These are phyloP conservation scores for Elongisporangium anandrum DNA, from an alignment of 352 stramenopile species.

Conservation along the genomic window DNA sequence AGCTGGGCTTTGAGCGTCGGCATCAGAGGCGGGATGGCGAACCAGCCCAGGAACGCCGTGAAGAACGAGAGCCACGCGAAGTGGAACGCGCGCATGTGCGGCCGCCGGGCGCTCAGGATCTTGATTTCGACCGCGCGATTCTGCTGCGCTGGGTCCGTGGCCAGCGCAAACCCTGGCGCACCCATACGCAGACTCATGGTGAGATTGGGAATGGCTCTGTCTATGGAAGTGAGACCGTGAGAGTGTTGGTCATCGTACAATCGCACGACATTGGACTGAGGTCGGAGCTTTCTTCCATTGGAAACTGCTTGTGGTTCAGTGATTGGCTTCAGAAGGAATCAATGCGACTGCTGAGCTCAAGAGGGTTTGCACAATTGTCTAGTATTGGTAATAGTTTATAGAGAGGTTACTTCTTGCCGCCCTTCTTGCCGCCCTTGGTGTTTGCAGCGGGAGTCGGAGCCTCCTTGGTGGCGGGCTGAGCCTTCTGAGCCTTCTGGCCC, in stretches of 20 bases:
- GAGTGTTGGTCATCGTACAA: not conserved
- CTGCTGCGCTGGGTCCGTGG: slow-evolving; percentile 18
- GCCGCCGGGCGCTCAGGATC: slow-evolving; percentile 60
- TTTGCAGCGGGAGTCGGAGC: not conserved
- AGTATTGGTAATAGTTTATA: not conserved
- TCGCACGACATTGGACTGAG: not conserved
- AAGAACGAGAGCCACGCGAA: slow-evolving; percentile 90
- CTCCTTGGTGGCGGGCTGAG: slow-evolving; percentile 10
- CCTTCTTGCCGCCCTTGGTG: not conserved
- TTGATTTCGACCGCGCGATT: slow-evolving; percentile 59
- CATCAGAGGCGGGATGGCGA: slow-evolving; percentile 88
- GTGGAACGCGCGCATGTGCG: slow-evolving; percentile 93
- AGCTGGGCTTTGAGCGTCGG: slow-evolving; percentile 81
- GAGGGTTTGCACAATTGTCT: not conserved
- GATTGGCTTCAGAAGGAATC: not conserved
- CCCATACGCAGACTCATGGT: not conserved
- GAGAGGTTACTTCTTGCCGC: not conserved
- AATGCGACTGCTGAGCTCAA: not conserved
- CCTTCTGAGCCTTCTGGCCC: slow-evolving; percentile 1
- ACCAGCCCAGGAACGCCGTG: slow-evolving; percentile 93
- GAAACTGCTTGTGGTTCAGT: too few relatives aligned
- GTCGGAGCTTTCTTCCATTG: not conserved
- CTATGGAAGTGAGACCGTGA: not conserved
- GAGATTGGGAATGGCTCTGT: not conserved
- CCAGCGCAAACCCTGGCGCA: not conserved